Evolutionary conservation across 2,329 filamentous ascomycete genomes (phyloP), one percentile per base, ranked within the genome.

Genomic region (Stagonosporopsis cucurbitacearum): DNA sequence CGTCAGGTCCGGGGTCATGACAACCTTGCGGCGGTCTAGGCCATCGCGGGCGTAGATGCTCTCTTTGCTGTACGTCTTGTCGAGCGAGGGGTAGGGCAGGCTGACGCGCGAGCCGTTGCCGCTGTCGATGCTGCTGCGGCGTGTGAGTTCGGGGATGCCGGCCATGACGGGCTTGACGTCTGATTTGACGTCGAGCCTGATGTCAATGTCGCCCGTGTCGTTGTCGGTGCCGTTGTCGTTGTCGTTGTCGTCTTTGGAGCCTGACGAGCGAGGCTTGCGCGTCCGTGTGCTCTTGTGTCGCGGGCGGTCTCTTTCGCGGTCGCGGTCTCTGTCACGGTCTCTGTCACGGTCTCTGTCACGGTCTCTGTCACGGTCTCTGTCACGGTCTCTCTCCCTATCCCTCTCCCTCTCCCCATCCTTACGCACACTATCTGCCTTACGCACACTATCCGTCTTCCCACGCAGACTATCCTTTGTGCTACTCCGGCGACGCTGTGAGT

Each of bases 21-120:
- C 66, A 53, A 55, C 61, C 63, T 67, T 72, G 22, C 69, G 60
- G 47, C 70, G 25, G 25, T 5, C 25, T 5, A 5, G 42, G 15
- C 77, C 73, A 32, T 79, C 78, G 47, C 74, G 80, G 70, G 86
- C 88, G 62, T 86, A 82, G 50, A 96, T 85, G 40, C 87, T 86
- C 78, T 97, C 94, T 75, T 92, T 95, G 81, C 92, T 96, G 75
- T 96, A 91, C 12, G 90, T 90, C 77, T 96, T 97, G 77, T 90
- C 95, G 76, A 96, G 92, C 11, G 84, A 83, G 1, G 92, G 91
- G 72, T 96, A 96, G 6, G 91, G 88, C 37, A 90, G 66, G 60
- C 73, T 75, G 33, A 75, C 67, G 46, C 74, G 67, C 36, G 77
- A 75, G 9, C 68, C 73, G 57, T 71, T 75, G 19, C 66, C 64